Evolutionary conservation across 108 stramenopile species (phyloP).

Genomic region (Thalassiosira profunda): DNA sequence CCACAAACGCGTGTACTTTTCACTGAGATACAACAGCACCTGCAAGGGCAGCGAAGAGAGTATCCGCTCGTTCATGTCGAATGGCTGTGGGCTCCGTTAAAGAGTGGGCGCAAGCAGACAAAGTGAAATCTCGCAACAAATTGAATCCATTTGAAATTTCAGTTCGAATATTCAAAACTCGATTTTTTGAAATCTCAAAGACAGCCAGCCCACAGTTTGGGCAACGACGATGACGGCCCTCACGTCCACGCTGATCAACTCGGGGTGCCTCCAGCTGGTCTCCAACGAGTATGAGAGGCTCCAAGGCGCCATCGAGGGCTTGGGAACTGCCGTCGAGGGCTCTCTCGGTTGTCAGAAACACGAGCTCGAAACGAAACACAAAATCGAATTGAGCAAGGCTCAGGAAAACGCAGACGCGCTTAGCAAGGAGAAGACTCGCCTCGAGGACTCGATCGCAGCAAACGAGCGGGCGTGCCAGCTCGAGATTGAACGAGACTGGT

Average conservation of each 20-base stretch:
- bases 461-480: slow-evolving; percentile 34
- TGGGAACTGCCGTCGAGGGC: slow-evolving; percentile 1
- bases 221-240: too few relatives aligned
- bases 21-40: slow-evolving; percentile 65
- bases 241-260: slow-evolving; percentile 5
- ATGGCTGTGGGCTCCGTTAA: neutral
- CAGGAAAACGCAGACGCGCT: slow-evolving; percentile 20
- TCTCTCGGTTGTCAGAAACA: slow-evolving; percentile 28
- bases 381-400: slow-evolving; percentile 12
- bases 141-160: too few relatives aligned
- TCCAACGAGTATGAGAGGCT: slow-evolving; percentile 25
- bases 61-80: too few relatives aligned
- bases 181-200: too few relatives aligned
- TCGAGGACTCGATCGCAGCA: slow-evolving; percentile 38
- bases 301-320: slow-evolving; percentile 24
- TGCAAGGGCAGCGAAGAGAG: slow-evolving; percentile 64
- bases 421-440: slow-evolving; percentile 16
- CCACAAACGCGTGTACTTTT: slow-evolving; percentile 55
- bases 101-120: too few relatives aligned
- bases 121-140: too few relatives aligned
- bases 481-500: slow-evolving; percentile 54
- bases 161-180: too few relatives aligned
- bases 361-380: slow-evolving; percentile 20
- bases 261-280: slow-evolving; percentile 10
- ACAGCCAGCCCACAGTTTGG: too few relatives aligned